These are phyloP conservation scores for Lunasporangiospora selenospora DNA, from an alignment of 192 early-diverging fungal genomes.

Conservation along the genomic window DNA sequence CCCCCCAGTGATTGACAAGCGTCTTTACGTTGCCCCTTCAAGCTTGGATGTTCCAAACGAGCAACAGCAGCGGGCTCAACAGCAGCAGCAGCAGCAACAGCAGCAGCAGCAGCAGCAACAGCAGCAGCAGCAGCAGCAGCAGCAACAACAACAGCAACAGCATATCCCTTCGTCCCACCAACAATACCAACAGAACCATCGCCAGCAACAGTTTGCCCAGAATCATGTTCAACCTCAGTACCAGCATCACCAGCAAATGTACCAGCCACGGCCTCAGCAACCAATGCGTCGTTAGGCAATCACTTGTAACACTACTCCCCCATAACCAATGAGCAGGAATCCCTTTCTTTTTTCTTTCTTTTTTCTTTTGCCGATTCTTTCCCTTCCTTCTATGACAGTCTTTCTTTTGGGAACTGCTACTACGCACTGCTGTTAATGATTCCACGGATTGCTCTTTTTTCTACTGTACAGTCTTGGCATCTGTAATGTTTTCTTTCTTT, in stretches of 20 bases:
- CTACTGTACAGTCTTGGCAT: neutral
- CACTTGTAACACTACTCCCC: neutral
- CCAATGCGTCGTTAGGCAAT: neutral
- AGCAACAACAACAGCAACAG: constrained; percentile 22
- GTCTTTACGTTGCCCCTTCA: constrained; percentile 79
- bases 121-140: constrained; percentile 42
- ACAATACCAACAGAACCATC: neutral
- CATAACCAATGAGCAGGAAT: neutral
- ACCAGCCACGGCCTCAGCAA: neutral
- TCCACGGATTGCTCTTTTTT: too few species aligned
- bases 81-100: constrained; percentile 45
- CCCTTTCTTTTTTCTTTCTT: neutral
- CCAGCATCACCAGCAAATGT: constrained; percentile 13
- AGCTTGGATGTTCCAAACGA: constrained; percentile 71
- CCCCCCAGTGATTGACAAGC: constrained; percentile 93
- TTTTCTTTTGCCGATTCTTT: neutral
- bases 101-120: constrained; percentile 41
- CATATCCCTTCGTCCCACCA: too few species aligned
- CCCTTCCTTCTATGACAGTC: constrained; percentile 1
- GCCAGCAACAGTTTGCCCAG: constrained; percentile 2
- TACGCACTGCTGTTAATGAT: constrained; percentile 8
- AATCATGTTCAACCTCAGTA: constrained; percentile 9
- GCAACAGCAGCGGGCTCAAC: constrained; percentile 50
- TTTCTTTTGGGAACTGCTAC: neutral
- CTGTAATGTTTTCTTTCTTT: neutral